These are phyloP conservation scores for Umbelopsis sp. DNA, from an alignment of 192 early-diverging fungal species.

Conservation along the genomic window DNA sequence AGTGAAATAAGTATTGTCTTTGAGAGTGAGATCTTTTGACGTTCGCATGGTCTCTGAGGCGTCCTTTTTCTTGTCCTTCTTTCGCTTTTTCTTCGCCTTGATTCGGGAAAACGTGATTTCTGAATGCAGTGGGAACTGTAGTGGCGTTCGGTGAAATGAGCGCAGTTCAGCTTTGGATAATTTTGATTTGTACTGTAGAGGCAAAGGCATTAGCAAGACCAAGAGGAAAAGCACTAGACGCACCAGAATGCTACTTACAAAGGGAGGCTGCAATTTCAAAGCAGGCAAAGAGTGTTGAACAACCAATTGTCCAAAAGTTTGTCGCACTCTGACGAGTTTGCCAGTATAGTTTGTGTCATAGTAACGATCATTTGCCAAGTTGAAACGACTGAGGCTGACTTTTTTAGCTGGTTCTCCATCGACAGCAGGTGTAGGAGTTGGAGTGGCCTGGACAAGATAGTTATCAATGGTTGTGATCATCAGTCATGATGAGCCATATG, in stretches of 20 bases:
- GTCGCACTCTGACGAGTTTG: slow-evolving; percentile 77
- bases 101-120: slow-evolving; percentile 76
- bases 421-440: slow-evolving; percentile 15
- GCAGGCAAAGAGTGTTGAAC: slow-evolving; percentile 91
- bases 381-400: slow-evolving; percentile 75
- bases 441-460: neutral
- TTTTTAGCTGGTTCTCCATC: slow-evolving; percentile 65
- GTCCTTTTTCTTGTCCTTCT: slow-evolving; percentile 73
- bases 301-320: slow-evolving; percentile 83
- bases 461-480: neutral
- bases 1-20: slow-evolving; percentile 81
- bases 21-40: slow-evolving; percentile 87
- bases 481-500: neutral
- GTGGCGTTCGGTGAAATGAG: slow-evolving; percentile 84
- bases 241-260: slow-evolving; percentile 50
- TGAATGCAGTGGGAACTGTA: slow-evolving; percentile 64
- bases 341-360: slow-evolving; percentile 75
- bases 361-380: slow-evolving; percentile 85
- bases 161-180: slow-evolving; percentile 81
- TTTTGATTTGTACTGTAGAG: slow-evolving; percentile 78
- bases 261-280: slow-evolving; percentile 73
- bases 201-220: neutral
- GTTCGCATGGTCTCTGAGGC: slow-evolving; percentile 72
- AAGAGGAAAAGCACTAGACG: neutral
- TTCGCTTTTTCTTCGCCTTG: slow-evolving; percentile 70